phyloP scores from a whole-genome alignment of 495 filamentous ascomycete genomes.

The Pyrenopolyporus hunteri region DNA sequence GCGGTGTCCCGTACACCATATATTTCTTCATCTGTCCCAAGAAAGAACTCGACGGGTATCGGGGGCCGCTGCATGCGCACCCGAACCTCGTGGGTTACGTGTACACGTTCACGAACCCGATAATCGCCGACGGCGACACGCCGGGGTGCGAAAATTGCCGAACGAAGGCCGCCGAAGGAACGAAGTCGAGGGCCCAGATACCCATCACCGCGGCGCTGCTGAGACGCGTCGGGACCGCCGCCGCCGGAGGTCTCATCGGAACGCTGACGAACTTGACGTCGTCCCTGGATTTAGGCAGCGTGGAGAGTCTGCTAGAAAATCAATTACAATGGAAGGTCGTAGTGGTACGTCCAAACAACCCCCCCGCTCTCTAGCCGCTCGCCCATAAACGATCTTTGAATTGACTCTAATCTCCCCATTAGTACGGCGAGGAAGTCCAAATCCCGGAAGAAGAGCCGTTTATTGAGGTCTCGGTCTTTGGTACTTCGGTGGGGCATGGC shows the following conservation, averaged over 20 bases:
- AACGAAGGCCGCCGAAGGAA: neutral
- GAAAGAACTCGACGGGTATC: neutral
- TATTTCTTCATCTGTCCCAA: conserved; percentile 2
- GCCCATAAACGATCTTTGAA: no score
- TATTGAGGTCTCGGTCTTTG: neutral
- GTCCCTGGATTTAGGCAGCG: neutral
- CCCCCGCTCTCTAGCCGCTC: neutral
- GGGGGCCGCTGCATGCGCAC: neutral
- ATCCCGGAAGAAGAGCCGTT: neutral
- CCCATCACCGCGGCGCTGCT: neutral
- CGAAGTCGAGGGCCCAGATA: conserved; percentile 2
- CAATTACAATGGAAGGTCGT: neutral
- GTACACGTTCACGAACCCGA: conserved; percentile 5
- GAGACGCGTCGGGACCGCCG: neutral
- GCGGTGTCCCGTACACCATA: neutral
- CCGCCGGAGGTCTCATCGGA: neutral
- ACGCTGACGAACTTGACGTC: neutral
- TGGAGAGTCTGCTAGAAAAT: neutral
- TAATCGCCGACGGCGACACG: neutral
- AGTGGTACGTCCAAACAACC: neutral
- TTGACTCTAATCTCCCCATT: neutral
- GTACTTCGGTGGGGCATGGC: neutral
- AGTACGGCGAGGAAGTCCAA: neutral
- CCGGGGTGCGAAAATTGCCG: neutral
- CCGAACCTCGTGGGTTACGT: neutral